phyloP scores from a whole-genome alignment of 192 early-diverging fungal species.

The Backusella liffmaniae region DNA sequence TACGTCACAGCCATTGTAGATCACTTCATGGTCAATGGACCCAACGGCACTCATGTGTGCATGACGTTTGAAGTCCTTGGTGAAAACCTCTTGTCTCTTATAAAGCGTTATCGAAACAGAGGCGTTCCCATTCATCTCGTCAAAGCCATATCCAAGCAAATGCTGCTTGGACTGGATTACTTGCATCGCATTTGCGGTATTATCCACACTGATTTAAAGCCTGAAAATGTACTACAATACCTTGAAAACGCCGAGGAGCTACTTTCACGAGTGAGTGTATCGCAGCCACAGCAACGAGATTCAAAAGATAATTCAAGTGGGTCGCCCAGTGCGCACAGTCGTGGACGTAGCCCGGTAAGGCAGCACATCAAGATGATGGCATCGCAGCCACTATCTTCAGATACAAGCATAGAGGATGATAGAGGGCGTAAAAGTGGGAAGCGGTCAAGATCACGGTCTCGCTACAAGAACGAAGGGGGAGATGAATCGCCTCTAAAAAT shows the following conservation, averaged over 20 bases:
- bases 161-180: slow-evolving; percentile 90
- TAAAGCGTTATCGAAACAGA: slow-evolving; percentile 75
- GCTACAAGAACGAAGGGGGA: background rate
- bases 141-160: slow-evolving; percentile 88
- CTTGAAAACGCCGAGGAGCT: slow-evolving; percentile 84
- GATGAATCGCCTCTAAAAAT: slow-evolving; percentile 52
- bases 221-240: slow-evolving; percentile 95
- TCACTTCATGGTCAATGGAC: slow-evolving; percentile 86
- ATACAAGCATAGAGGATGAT: slow-evolving; percentile 14
- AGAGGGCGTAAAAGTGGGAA: slow-evolving; percentile 13
- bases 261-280: slow-evolving; percentile 40
- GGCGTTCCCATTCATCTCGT: slow-evolving; percentile 88
- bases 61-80: slow-evolving; percentile 99
- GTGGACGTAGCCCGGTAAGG: slow-evolving; percentile 20
- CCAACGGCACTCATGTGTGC: slow-evolving; percentile 89
- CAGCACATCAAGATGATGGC: slow-evolving; percentile 28
- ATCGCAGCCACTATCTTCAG: slow-evolving; percentile 29
- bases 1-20: slow-evolving; percentile 90
- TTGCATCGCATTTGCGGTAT: slow-evolving; percentile 92
- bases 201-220: slow-evolving; percentile 98
- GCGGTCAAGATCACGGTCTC: slow-evolving; percentile 2
- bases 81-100: slow-evolving; percentile 89
- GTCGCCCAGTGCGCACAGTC: background rate
- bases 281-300: slow-evolving; percentile 13
- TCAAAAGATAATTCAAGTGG: slow-evolving; percentile 1